Conservation (phyloP, 2,329 filamentous ascomycete species). For the Paraphoma chrysanthemicola region DNA sequence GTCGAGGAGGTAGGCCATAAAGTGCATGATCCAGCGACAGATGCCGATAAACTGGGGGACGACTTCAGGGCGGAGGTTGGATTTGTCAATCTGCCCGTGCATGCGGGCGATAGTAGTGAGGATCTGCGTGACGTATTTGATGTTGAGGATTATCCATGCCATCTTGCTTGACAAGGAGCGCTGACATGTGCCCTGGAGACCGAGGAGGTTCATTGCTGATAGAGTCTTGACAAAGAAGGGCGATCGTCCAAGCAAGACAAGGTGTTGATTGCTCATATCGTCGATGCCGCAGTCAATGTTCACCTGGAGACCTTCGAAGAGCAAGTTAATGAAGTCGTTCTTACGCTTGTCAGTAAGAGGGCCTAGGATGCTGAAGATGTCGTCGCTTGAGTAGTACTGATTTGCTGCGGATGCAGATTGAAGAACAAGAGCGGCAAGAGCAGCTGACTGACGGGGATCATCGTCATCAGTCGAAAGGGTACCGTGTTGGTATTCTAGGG, state of each 20-base stretch:
- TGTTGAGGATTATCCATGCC: slow-evolving; percentile 75
- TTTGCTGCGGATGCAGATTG: slow-evolving; percentile 52
- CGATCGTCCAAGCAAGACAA: slow-evolving; percentile 53
- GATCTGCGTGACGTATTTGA: slow-evolving; percentile 71
- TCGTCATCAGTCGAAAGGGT: slow-evolving; percentile 38
- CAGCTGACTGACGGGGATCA: slow-evolving; percentile 44
- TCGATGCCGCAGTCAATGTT: slow-evolving; percentile 85
- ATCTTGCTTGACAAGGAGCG: slow-evolving; percentile 74
- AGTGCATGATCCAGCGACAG: slow-evolving; percentile 78
- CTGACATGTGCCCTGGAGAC: slow-evolving; percentile 52
- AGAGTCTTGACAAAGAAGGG: slow-evolving; percentile 79
- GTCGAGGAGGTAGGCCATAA: slow-evolving; percentile 63
- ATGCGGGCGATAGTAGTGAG: slow-evolving; percentile 63
- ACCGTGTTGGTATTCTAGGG: slow-evolving; percentile 51
- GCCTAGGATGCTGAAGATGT: slow-evolving; percentile 53
- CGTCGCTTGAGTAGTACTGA: slow-evolving; percentile 57
- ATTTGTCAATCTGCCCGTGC: slow-evolving; percentile 59
- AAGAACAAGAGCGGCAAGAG: slow-evolving; percentile 50
- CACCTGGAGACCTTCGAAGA: slow-evolving; percentile 56
- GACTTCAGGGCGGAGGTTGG: slow-evolving; percentile 39
- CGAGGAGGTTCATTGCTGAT: slow-evolving; percentile 79
- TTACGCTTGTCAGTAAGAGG: slow-evolving; percentile 35
- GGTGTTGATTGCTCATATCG: slow-evolving; percentile 60
- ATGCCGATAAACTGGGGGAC: slow-evolving; percentile 65
- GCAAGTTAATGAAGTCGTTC: slow-evolving; percentile 66